These are phyloP conservation scores for Annulohypoxylon stygium DNA, from an alignment of 495 filamentous ascomycete species.

Conservation along the genomic window DNA sequence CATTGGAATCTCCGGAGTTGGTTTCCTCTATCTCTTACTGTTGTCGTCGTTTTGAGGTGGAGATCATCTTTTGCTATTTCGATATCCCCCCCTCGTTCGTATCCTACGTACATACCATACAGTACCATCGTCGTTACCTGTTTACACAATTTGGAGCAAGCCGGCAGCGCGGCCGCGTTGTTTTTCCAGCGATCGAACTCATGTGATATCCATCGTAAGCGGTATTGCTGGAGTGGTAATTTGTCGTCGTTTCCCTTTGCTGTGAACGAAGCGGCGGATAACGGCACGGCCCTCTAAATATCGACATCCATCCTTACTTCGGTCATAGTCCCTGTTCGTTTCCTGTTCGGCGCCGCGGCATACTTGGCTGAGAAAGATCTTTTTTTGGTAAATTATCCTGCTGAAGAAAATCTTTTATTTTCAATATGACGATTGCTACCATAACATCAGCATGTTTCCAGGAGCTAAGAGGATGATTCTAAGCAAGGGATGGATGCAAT, in stretches of 20 bases:
- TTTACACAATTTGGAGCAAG: constrained; percentile 42
- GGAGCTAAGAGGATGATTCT: constrained; percentile 6
- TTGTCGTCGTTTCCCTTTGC: constrained; percentile 30
- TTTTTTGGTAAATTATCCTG: neutral
- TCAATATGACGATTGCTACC: constrained; percentile 4
- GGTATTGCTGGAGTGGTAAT: constrained; percentile 42
- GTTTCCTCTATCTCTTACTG: constrained; percentile 45
- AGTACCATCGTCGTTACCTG: constrained; percentile 48
- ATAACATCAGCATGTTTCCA: neutral
- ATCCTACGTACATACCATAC: constrained; percentile 46
- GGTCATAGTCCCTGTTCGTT: constrained; percentile 28
- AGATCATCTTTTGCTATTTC: constrained; percentile 39
- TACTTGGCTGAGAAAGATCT: constrained; percentile 30
- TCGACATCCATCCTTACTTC: constrained; percentile 41
- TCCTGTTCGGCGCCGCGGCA: constrained; percentile 2
- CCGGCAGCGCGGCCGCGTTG: constrained; percentile 41
- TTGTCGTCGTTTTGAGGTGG: constrained; percentile 40
- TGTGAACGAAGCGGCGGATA: constrained; percentile 27
- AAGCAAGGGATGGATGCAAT: neutral
- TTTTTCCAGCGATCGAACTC: constrained; percentile 36
- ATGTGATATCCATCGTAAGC: constrained; percentile 45
- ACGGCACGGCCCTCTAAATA: constrained; percentile 25
- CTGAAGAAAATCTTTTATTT: neutral
- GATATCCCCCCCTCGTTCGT: constrained; percentile 51
- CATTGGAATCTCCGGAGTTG: constrained; percentile 48